A percentile compares a stretch with the other conserved stretches of the same genome.
Evolutionary conservation across 768 basidiomycete genomes (phyloP).

Genomic region (Hericium coralloides): DNA sequence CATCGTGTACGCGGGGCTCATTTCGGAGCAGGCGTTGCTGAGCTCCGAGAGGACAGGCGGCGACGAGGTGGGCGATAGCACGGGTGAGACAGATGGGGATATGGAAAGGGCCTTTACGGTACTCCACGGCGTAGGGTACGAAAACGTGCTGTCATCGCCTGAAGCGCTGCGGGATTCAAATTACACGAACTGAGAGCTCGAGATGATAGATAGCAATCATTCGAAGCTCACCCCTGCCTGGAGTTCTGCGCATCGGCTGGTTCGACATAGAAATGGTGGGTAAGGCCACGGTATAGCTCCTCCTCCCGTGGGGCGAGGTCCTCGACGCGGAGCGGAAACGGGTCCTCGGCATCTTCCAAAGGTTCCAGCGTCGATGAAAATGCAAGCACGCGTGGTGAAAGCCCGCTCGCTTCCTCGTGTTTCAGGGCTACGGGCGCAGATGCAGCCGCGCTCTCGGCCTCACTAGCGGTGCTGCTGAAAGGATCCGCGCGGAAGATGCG

Average conservation of each 20-base stretch:
- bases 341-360: constrained; percentile 12
- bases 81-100: neutral
- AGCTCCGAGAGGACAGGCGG: neutral
- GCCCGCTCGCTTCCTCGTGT: neutral
- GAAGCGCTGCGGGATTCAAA: too few species aligned
- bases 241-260: too few species aligned
- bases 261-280: constrained; percentile 7
- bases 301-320: constrained; percentile 11
- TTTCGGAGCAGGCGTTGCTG: neutral
- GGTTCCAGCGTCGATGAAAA: constrained; percentile 9
- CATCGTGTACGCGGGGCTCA: neutral
- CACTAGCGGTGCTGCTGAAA: neutral
- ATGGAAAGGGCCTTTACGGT: neutral
- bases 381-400: neutral
- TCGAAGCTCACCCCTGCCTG: too few species aligned
- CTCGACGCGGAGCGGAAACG: constrained; percentile 12
- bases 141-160: too few species aligned
- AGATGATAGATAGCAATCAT: too few species aligned
- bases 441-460: neutral
- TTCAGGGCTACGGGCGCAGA: too few species aligned
- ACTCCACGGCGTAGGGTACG: neutral
- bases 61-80: constrained; percentile 1
- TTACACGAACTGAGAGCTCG: too few species aligned
- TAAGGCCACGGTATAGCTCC: constrained; percentile 10
- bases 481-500: neutral